Evolutionary conservation across 2,329 filamentous ascomycete species (phyloP), one percentile per base, ranked within the genome.

Genomic region (Talaromyces funiculosus): DNA sequence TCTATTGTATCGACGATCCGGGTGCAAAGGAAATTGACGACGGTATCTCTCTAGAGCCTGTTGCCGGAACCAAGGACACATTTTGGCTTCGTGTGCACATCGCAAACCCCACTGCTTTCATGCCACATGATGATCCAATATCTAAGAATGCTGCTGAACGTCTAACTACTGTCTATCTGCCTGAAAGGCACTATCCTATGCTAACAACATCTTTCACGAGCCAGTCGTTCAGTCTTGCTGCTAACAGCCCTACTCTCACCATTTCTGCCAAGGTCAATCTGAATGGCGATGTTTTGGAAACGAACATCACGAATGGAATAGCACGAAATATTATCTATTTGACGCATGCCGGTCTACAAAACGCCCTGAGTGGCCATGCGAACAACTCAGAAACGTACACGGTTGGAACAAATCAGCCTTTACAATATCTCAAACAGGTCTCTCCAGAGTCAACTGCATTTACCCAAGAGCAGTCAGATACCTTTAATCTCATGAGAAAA

Each of bases 71-170:
- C 2, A 67, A 73, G 1, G 71, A 76, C 24, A 73, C 78, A 20
- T 81, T 79, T 64, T 88, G 85, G 85, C 69, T 87, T 12, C 85
- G 84, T 65, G 73, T 86, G 6, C 85, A 88, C 69, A 77, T 87
- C 54, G 84, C 85, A 0, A 87, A 88, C 62, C 85, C 84, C 1
- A 84, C 85, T 1, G 84, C 85, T 4, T 87, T 85, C 67, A 78
- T 87, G 63, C 67, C 75, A 9, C 78, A 77, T 29, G 75, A 82
- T 7, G 76, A 82, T 61, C 70, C 77, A 2, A 70, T 86, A 33
- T 78, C 82, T 18, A 77, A 82, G 64, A 80, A 84, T 68, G 84
- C 85, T 2, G 75, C 77, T 7, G 78, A 81, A 49, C 80, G 84
- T 67, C 77, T 79, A 4, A 74, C 81, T 66, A 82, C 80, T 0